Conservation (phyloP, 345 rosid genomes). For the Bruguiera parviflora region DNA sequence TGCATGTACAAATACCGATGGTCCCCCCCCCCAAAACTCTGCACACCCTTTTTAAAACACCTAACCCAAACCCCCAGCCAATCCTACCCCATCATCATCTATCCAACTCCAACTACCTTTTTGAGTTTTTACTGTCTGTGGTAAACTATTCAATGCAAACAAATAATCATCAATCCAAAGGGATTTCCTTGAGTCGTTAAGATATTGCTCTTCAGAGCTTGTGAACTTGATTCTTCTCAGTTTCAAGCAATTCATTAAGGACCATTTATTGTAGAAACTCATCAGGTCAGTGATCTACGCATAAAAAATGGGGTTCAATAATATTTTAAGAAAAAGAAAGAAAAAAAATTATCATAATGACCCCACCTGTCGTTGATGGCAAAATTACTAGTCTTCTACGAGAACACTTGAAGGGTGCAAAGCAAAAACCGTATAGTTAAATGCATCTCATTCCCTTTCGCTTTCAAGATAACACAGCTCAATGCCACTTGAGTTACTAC, state of each 20-base stretch:
- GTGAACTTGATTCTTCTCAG: too few relatives aligned
- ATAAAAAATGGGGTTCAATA: too few relatives aligned
- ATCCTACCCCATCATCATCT: constrained; percentile 9
- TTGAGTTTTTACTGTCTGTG: constrained; percentile 11
- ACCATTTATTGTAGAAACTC: too few relatives aligned
- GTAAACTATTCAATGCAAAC: constrained; percentile 1
- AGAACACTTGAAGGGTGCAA: not conserved
- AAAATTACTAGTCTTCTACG: not conserved
- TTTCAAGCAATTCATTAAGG: too few relatives aligned
- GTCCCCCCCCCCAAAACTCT: constrained; percentile 23
- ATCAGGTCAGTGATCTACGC: too few relatives aligned
- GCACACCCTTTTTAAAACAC: not conserved
- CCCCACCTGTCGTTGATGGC: not conserved
- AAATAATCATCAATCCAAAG: not conserved
- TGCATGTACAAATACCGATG: constrained; percentile 23
- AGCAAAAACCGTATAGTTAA: constrained; percentile 4
- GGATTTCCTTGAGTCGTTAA: too few relatives aligned
- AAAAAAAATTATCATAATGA: not conserved
- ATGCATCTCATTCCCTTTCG: constrained; percentile 31
- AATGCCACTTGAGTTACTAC: constrained; percentile 18
- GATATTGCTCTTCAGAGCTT: too few relatives aligned
- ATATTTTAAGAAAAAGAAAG: too few relatives aligned
- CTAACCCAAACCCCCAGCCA: constrained; percentile 10
- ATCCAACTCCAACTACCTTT: constrained; percentile 26
- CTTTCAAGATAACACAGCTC: constrained; percentile 32